Evolutionary conservation across 768 basidiomycete species (phyloP), one percentile per base, ranked within the genome.

Genomic region (Rhodotorula paludigena): DNA sequence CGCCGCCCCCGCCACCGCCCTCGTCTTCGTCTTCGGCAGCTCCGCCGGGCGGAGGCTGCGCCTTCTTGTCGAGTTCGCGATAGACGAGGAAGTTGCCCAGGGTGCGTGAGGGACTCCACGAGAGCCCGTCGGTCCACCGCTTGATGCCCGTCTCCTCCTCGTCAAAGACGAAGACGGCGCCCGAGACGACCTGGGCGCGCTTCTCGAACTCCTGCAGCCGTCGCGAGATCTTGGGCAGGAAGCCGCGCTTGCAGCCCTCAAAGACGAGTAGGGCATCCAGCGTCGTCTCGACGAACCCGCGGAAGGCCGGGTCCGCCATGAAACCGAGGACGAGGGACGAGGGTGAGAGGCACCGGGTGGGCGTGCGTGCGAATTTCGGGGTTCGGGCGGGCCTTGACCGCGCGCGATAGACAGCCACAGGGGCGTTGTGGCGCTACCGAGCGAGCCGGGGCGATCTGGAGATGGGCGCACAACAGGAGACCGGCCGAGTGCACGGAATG

Each of bases 91-190:
- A 98, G 78, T 97, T 97, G 74, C 90, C 90, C 65, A 96, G 81
- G 71, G 96, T 96, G 64, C 93, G 83, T 72, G 87, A 89, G 0
- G 93, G 93, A 73, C 88, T 89, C 93, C 93, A 96, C 77, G 89
- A 88, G 77, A 89, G 87, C n/a, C 92, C 92, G 79, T 98, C 93
- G 3, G 93, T 98, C 71, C 69, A 78, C 51, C 93, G 84, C 81
- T 93, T 94, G 81, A 98, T 98, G 35, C 92, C 92, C 75, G 89
- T 91, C 80, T 94, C 92, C 75, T 91, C 88, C 81, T 96, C 93
- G 78, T 98, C 91, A 76, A 96, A 98, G 72, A 96, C 93, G 75
- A 97, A 98, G 18, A 98, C 91, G 12, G 89, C 89, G 63, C 93
- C 93, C 11, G 87, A 89, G 25, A 87, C 87, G 77, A 98, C 92